A percentile compares a stretch with the other conserved stretches of the same genome.
These are phyloP conservation scores for Starmerella sp. DNA, from an alignment of 805 yeast species.

Conservation along the genomic window DNA sequence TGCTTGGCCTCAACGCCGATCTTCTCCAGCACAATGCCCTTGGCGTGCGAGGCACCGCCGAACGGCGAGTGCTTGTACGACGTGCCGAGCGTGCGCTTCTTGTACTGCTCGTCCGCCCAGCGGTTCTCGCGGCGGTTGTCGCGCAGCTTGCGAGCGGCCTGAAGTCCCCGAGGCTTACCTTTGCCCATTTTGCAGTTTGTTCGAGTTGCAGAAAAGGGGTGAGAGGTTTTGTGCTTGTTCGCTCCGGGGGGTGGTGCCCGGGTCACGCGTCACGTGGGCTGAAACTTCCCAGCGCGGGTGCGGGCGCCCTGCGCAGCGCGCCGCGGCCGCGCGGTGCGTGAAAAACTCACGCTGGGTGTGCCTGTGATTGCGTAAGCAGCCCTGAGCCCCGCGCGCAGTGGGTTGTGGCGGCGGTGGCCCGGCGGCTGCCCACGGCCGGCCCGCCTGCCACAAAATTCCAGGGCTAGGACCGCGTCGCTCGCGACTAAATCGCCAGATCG, in stretches of 20 bases:
- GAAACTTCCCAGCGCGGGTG: neutral
- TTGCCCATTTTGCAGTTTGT: conserved; percentile 62
- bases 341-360: neutral
- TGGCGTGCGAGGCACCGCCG: conserved; percentile 99
- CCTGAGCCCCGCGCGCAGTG: neutral
- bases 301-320: neutral
- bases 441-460: neutral
- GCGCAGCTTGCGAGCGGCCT: conserved; percentile 99
- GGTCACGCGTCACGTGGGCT: neutral
- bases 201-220: conserved; percentile 1
- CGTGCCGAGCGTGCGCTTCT: conserved; percentile 98
- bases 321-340: neutral
- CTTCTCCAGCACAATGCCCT: conserved; percentile 99
- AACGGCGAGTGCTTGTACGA: conserved; percentile 99
- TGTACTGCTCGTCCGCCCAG: conserved; percentile 98
- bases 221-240: neutral
- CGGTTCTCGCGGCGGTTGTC: conserved; percentile 99
- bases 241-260: neutral
- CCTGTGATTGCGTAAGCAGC: neutral
- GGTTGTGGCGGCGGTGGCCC: too few species aligned
- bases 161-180: conserved; percentile 95
- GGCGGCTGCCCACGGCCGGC: neutral
- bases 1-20: conserved; percentile 99
- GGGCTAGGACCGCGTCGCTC: neutral
- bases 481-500: neutral